phyloP scores from a whole-genome alignment of 345 rosid genomes.

The Pistacia vera region DNA sequence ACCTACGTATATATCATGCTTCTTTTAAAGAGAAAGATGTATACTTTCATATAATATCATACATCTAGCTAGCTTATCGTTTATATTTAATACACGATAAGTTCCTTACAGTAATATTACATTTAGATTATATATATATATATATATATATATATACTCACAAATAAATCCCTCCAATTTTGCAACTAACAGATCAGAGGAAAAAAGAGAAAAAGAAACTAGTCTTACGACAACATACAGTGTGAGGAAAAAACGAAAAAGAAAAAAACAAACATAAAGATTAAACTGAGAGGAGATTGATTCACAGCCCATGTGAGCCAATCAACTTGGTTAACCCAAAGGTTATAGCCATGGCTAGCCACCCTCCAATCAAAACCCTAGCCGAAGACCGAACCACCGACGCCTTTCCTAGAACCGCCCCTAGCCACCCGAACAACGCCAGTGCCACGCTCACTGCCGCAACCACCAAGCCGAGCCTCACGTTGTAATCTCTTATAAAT shows the following conservation, averaged over 20 bases:
- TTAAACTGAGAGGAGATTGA: not conserved
- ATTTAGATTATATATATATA: too few relatives aligned
- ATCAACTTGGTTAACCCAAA: constrained; percentile 82
- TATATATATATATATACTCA: too few relatives aligned
- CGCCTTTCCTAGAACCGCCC: constrained; percentile 79
- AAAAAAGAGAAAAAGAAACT: not conserved
- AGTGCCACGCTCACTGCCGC: constrained; percentile 67
- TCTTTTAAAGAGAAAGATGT: too few relatives aligned
- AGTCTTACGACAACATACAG: not conserved
- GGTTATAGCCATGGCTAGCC: constrained; percentile 93
- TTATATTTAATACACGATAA: too few relatives aligned
- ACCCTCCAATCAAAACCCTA: constrained; percentile 88
- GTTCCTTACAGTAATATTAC: too few relatives aligned
- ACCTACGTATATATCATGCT: too few relatives aligned
- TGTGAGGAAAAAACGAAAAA: not conserved
- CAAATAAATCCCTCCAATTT: too few relatives aligned
- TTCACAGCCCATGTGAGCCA: constrained; percentile 62
- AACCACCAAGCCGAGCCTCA: constrained; percentile 61
- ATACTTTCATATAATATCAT: too few relatives aligned
- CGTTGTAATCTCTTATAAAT: constrained; percentile 62
- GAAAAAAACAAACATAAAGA: not conserved
- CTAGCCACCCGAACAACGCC: constrained; percentile 70
- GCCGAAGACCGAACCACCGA: constrained; percentile 49
- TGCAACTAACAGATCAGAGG: not conserved
- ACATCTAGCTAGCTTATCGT: too few relatives aligned